Evolutionary conservation across 208 protist genomes (phyloP).

Genomic region (Porcisia hertigi): DNA sequence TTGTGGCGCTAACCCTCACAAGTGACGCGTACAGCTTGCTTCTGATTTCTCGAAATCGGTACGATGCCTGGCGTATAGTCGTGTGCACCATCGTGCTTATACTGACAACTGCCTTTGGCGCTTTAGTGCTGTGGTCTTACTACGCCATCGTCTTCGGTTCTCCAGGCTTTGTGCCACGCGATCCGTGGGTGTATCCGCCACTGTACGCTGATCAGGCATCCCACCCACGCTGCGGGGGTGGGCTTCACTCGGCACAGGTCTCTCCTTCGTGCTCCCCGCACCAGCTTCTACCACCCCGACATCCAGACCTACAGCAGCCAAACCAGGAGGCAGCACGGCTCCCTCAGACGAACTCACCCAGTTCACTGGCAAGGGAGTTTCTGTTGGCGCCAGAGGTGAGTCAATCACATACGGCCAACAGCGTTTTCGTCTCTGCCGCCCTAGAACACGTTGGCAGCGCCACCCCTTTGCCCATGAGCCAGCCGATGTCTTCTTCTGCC

Average conservation of each 20-base stretch:
- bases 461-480: neutral
- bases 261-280: neutral
- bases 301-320: neutral
- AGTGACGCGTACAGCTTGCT: constrained; percentile 44
- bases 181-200: constrained; percentile 52
- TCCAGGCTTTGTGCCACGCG: constrained; percentile 57
- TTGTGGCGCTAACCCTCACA: constrained; percentile 27
- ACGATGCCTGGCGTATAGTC: constrained; percentile 40
- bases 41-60: constrained; percentile 29
- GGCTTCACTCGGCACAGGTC: neutral
- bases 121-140: constrained; percentile 42
- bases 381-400: neutral
- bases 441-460: neutral
- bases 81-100: constrained; percentile 47
- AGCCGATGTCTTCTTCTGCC: neutral
- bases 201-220: constrained; percentile 19
- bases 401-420: neutral
- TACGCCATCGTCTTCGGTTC: constrained; percentile 46
- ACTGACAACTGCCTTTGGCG: constrained; percentile 19
- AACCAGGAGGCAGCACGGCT: neutral
- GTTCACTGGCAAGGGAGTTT: neutral
- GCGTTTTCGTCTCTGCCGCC: neutral
- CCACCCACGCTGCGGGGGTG: neutral
- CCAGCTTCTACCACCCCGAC: neutral
- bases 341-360: neutral